phyloP scores from a whole-genome alignment of 2,329 filamentous ascomycete species.

The Xylaria hypoxylon region DNA sequence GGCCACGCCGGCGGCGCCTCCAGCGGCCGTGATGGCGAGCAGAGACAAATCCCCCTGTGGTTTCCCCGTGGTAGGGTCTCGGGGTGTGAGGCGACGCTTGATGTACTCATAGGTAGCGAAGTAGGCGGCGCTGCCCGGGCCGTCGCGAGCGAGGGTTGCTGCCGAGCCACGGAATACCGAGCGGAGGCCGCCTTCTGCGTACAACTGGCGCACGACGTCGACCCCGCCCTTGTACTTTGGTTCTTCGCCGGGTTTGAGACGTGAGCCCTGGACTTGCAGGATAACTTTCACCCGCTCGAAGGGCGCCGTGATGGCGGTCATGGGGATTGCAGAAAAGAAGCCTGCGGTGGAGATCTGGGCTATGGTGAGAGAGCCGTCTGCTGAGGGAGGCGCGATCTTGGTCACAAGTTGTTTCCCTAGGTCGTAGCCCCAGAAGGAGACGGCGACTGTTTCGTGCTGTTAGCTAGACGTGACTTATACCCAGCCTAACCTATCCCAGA shows the following conservation, averaged over 20 bases:
- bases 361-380: conserved; percentile 80
- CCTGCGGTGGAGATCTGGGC: conserved; percentile 90
- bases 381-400: conserved; percentile 71
- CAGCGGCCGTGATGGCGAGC: conserved; percentile 84
- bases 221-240: conserved; percentile 88
- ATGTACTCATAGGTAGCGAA: conserved; percentile 98
- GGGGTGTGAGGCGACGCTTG: conserved; percentile 86
- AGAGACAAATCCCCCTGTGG: conserved; percentile 83
- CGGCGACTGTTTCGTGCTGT: conserved; percentile 64
- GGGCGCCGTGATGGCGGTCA: conserved; percentile 97
- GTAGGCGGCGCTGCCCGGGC: conserved; percentile 92
- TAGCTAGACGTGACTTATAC: not conserved
- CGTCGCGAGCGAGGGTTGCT: conserved; percentile 93
- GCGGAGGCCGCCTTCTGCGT: conserved; percentile 87
- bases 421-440: conserved; percentile 89
- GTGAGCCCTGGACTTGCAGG: conserved; percentile 94
- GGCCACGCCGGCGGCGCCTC: conserved; percentile 90
- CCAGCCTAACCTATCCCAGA: too few species aligned
- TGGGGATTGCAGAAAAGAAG: conserved; percentile 97
- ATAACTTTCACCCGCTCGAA: conserved; percentile 99
- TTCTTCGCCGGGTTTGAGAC: conserved; percentile 87
- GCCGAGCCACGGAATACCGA: conserved; percentile 91
- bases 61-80: conserved; percentile 78
- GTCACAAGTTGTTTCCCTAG: conserved; percentile 91
- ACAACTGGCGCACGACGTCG: conserved; percentile 94